A percentile compares a stretch with the other conserved stretches of the same genome.
Evolutionary conservation across 208 protist genomes (phyloP).

Genomic region (Trypanosoma platydactyli): DNA sequence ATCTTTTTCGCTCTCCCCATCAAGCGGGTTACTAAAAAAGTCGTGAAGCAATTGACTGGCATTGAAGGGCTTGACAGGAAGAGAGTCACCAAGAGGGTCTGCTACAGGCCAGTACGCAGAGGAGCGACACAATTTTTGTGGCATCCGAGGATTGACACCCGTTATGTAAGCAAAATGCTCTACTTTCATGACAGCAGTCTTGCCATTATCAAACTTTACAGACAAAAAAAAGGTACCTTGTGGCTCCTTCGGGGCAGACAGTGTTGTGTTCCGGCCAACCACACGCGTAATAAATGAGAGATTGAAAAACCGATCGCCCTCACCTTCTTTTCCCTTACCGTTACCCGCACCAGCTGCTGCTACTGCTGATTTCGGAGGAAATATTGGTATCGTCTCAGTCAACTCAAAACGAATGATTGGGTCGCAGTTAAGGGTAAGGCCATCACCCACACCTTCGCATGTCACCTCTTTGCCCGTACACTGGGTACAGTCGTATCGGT

Average conservation of each 20-base stretch:
- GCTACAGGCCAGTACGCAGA: constrained; percentile 82
- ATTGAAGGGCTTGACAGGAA: constrained; percentile 63
- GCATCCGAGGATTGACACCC: constrained; percentile 61
- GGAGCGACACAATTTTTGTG: constrained; percentile 50
- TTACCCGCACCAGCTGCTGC: too few species aligned
- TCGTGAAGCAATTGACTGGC: constrained; percentile 27
- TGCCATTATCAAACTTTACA: constrained; percentile 39
- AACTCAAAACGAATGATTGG: constrained; percentile 56
- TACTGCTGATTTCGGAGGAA: background rate
- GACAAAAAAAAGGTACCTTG: constrained; percentile 53
- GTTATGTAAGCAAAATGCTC: constrained; percentile 79
- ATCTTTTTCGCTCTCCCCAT: constrained; percentile 13
- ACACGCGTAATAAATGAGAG: constrained; percentile 64
- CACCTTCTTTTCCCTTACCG: too few species aligned
- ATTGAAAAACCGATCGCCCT: constrained; percentile 18
- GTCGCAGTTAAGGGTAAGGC: constrained; percentile 53
- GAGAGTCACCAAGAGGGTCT: constrained; percentile 65
- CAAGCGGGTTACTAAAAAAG: background rate
- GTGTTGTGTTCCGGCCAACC: constrained; percentile 40
- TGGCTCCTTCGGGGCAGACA: constrained; percentile 40
- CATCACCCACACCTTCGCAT: constrained; percentile 53
- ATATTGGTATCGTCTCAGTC: background rate
- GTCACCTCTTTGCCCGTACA: constrained; percentile 61
- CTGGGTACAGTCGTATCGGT: constrained; percentile 50
- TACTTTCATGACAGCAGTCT: constrained; percentile 53